Percentiles rank a stretch among this genome's conserved stretches.
Evolutionary conservation across 2,329 filamentous ascomycete species (phyloP).

Genomic region (Metarhizium sp.): DNA sequence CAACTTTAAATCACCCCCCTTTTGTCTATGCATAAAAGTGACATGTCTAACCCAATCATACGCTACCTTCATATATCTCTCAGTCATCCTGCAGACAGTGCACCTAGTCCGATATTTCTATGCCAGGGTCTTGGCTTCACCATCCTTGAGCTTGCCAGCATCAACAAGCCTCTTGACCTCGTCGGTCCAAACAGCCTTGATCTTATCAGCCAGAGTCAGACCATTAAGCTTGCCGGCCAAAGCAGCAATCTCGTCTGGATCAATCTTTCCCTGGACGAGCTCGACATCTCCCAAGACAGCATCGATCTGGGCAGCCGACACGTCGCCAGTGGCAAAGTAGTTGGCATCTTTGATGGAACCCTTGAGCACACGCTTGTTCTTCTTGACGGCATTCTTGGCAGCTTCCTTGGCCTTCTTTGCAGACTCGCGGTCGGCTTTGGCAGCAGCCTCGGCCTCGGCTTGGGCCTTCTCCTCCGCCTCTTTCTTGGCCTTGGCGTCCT

Average conservation of each 20-base stretch:
- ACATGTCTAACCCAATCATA: background rate
- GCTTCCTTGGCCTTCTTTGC: constrained; percentile 97
- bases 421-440: constrained; percentile 75
- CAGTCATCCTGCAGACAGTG: background rate
- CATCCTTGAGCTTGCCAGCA: constrained; percentile 79
- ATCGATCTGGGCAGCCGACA: constrained; percentile 71
- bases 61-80: background rate
- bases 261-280: constrained; percentile 76
- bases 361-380: constrained; percentile 98
- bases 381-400: constrained; percentile 97
- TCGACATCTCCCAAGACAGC: constrained; percentile 79
- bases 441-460: constrained; percentile 76
- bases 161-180: constrained; percentile 71
- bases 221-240: constrained; percentile 73
- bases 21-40: background rate
- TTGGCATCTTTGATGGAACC: constrained; percentile 93
- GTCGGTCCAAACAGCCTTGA: constrained; percentile 73
- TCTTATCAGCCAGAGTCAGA: constrained; percentile 70
- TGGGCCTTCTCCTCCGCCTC: constrained; percentile 71
- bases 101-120: constrained; percentile 14
- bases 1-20: background rate
- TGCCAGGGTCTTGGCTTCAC: constrained; percentile 61
- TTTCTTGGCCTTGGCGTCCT: constrained; percentile 77
- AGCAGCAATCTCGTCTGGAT: constrained; percentile 79
- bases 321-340: constrained; percentile 74